Evolutionary conservation across 306 rosid species (phyloP).

Genomic region (Sphenostylis stenocarpa): DNA sequence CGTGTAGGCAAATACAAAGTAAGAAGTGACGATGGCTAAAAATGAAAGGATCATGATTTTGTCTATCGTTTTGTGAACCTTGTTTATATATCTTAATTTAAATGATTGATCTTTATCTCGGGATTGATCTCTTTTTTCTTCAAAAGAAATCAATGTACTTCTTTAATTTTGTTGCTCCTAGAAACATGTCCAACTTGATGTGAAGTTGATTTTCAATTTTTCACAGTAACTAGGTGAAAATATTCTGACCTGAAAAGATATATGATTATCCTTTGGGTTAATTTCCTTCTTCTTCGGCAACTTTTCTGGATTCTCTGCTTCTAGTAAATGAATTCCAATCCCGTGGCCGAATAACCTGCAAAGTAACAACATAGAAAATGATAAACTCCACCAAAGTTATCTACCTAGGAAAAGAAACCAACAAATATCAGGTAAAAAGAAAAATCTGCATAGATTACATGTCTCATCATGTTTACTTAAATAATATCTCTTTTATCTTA

Average conservation of each 20-base stretch:
- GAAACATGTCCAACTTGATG: background rate
- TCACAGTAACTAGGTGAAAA: background rate
- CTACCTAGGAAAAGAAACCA: background rate
- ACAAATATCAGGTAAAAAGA: background rate
- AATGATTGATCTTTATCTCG: too few species aligned
- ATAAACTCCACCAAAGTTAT: background rate
- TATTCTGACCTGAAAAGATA: slow-evolving; percentile 78
- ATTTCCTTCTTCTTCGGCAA: slow-evolving; percentile 64
- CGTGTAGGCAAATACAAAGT: background rate
- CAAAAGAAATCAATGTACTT: background rate
- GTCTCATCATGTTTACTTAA: background rate
- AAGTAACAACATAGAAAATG: background rate
- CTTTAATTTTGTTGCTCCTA: background rate
- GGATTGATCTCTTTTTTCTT: background rate
- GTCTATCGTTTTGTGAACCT: background rate
- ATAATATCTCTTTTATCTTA: background rate
- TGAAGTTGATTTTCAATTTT: background rate
- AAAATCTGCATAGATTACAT: background rate
- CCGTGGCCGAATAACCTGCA: slow-evolving; percentile 80
- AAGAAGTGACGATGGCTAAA: background rate
- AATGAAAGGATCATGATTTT: background rate
- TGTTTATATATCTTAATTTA: background rate
- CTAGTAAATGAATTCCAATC: slow-evolving; percentile 84
- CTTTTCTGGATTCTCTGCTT: slow-evolving; percentile 63
- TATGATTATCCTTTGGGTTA: slow-evolving; percentile 94